Conservation (phyloP, 169 alveolate genomes). For the Babesia bovis region DNA sequence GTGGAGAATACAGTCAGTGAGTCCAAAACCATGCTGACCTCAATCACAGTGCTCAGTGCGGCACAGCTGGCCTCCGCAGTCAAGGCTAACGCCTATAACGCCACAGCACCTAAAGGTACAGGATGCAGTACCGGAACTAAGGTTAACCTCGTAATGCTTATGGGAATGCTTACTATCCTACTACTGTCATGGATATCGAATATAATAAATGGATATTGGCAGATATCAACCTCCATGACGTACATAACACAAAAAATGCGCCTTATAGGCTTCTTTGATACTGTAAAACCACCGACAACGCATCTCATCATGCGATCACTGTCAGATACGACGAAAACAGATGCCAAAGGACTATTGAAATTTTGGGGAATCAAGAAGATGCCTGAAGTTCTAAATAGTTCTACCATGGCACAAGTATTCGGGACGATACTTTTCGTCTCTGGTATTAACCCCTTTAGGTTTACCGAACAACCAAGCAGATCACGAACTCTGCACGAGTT, state of each 20-base stretch:
- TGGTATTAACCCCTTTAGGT: background rate
- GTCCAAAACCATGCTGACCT: background rate
- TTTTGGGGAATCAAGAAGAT: background rate
- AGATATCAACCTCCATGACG: background rate
- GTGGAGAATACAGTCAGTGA: background rate
- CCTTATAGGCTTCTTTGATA: slow-evolving; percentile 9
- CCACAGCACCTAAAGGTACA: background rate
- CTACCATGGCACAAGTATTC: background rate
- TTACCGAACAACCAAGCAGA: background rate
- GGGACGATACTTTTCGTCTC: no score
- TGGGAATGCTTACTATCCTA: background rate
- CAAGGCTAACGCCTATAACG: background rate
- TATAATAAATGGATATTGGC: background rate
- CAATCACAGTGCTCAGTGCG: slow-evolving; percentile 5
- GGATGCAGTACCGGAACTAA: slow-evolving; percentile 12
- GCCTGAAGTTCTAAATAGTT: background rate
- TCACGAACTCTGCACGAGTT: background rate
- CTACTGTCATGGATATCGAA: slow-evolving; percentile 19
- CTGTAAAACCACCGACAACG: background rate
- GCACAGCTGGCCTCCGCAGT: slow-evolving; percentile 7
- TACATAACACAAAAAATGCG: slow-evolving; percentile 3
- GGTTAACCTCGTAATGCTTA: slow-evolving; percentile 5
- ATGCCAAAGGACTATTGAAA: background rate
- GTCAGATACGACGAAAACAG: background rate
- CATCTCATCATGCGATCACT: slow-evolving; percentile 1